Evolutionary conservation across 2,329 filamentous ascomycete genomes (phyloP).

Genomic region (Thielaviopsis euricoi): DNA sequence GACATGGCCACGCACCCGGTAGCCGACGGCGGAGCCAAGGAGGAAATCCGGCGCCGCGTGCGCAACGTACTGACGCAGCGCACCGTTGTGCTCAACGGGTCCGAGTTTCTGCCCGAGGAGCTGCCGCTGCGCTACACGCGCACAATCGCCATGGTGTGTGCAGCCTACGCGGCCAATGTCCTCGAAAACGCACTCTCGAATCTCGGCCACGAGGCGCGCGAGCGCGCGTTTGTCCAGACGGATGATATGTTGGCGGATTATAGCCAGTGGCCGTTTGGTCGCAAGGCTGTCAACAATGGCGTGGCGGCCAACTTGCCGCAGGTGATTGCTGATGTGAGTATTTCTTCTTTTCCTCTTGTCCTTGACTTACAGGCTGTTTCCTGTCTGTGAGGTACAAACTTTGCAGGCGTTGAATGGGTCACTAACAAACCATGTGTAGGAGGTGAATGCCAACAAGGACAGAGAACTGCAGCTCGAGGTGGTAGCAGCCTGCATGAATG

Average conservation of each 20-base stretch:
- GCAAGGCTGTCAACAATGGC: constrained; percentile 60
- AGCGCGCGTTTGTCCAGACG: constrained; percentile 90
- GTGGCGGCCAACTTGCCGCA: constrained; percentile 87
- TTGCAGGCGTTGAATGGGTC: too few species aligned
- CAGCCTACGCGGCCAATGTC: constrained; percentile 93
- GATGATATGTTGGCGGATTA: constrained; percentile 93
- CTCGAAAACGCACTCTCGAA: constrained; percentile 93
- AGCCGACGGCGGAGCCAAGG: constrained; percentile 89
- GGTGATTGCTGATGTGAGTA: constrained; percentile 55
- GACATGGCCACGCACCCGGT: constrained; percentile 99
- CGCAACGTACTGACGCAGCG: constrained; percentile 84
- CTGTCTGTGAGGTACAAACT: too few species aligned
- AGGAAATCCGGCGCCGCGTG: constrained; percentile 86
- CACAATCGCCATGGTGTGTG: constrained; percentile 92
- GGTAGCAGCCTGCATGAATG: constrained; percentile 87
- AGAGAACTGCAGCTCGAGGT: constrained; percentile 95
- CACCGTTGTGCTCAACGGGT: constrained; percentile 75
- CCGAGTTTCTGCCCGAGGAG: constrained; percentile 82
- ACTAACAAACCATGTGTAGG: constrained; percentile 29
- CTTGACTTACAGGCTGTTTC: not conserved
- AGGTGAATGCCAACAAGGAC: constrained; percentile 73
- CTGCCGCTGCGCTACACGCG: constrained; percentile 87
- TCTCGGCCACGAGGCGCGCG: constrained; percentile 81
- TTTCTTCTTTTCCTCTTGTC: not conserved
- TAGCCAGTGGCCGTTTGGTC: constrained; percentile 92